phyloP scores from a whole-genome alignment of 495 filamentous ascomycete species.

The Hypoxylon intermedium region DNA sequence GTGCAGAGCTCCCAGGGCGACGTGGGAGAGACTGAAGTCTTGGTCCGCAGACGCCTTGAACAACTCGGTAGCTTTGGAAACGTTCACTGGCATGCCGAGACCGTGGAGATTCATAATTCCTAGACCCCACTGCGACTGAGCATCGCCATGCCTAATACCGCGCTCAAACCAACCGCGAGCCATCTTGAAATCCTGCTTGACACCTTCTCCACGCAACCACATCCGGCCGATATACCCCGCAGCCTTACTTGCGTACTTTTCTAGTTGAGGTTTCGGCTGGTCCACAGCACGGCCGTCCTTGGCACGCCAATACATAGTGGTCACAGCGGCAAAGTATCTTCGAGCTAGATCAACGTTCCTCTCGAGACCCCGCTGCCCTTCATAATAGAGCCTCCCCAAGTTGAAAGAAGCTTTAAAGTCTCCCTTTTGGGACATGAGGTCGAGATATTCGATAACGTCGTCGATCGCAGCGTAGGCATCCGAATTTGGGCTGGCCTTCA shows the following conservation, averaged over 20 bases:
- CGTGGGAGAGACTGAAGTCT: conserved; percentile 82
- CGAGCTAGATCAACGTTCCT: conserved; percentile 76
- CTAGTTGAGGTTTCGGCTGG: conserved; percentile 62
- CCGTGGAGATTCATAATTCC: conserved; percentile 89
- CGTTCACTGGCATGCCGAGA: conserved; percentile 77
- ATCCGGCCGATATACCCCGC: conserved; percentile 92
- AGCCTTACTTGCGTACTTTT: conserved; percentile 85
- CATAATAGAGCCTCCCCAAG: conserved; percentile 87
- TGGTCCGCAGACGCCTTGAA: conserved; percentile 86
- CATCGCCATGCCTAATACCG: conserved; percentile 78
- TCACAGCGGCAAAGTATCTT: conserved; percentile 81
- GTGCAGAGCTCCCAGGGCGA: conserved; percentile 83
- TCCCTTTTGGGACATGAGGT: conserved; percentile 91
- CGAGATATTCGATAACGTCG: conserved; percentile 92
- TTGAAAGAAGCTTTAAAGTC: conserved; percentile 92
- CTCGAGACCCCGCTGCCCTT: conserved; percentile 78
- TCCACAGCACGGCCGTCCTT: conserved; percentile 59
- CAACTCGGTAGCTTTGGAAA: conserved; percentile 74
- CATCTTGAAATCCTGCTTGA: conserved; percentile 75
- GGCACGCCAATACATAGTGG: conserved; percentile 81
- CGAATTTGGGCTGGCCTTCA: conserved; percentile 70
- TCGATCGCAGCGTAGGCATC: conserved; percentile 84
- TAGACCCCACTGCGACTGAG: conserved; percentile 83
- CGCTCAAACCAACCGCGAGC: conserved; percentile 88
- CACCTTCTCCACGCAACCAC: conserved; percentile 91